Evolutionary conservation across 345 rosid species (phyloP).

Genomic region (Euphorbia tirucalli): DNA sequence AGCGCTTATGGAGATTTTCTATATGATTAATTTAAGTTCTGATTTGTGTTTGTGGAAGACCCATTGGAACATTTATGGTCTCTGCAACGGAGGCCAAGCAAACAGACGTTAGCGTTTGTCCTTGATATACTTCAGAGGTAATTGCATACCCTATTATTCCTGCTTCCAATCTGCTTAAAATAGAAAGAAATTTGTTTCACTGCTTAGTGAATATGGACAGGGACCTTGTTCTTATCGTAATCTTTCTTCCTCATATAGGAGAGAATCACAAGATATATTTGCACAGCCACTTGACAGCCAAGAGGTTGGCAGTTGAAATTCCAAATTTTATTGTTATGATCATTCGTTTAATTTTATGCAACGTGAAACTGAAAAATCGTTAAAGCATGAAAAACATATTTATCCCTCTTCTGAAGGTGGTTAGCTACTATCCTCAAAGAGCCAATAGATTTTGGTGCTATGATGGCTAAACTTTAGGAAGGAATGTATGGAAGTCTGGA

Average conservation of each 20-base stretch:
- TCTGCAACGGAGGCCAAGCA: conserved; percentile 17
- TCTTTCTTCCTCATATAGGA: conserved; percentile 13
- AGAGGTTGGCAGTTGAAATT: conserved; percentile 16
- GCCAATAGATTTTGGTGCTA: conserved; percentile 34
- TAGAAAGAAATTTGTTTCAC: neutral
- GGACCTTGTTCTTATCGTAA: neutral
- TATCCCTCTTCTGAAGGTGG: conserved; percentile 16
- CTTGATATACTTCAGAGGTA: conserved; percentile 32
- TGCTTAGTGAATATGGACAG: neutral
- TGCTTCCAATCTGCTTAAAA: neutral
- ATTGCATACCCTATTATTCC: neutral
- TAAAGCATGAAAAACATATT: neutral
- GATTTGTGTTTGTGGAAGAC: neutral
- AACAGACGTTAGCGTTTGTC: conserved; percentile 19
- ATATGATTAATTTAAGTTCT: neutral
- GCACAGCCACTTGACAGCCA: conserved; percentile 28
- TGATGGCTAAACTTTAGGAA: conserved; percentile 34
- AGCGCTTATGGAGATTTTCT: neutral
- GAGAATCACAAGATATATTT: conserved; percentile 26
- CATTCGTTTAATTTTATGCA: too few relatives aligned
- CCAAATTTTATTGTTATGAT: too few relatives aligned
- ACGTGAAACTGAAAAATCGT: neutral
- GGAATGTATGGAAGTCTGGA: conserved; percentile 26
- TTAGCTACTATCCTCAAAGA: conserved; percentile 28
- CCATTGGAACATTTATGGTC: conserved; percentile 10